Base-by-base conservation (phyloP, 2,329 filamentous ascomycete species). In the Neofusicoccum ribis region DNA sequence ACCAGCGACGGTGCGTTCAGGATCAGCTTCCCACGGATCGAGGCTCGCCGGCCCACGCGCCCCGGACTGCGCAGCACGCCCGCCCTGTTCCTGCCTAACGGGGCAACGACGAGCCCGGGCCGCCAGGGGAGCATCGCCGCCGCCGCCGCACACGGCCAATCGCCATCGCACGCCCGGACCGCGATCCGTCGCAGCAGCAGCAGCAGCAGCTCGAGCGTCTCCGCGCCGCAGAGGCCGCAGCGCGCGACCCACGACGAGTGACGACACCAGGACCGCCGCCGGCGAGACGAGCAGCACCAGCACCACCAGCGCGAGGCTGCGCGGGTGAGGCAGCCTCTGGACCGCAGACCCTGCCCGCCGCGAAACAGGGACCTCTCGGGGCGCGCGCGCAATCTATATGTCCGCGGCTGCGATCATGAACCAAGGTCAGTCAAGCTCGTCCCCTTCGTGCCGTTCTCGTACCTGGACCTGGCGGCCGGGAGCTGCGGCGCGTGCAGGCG, bases 291-390 rank as follows among this genome's bases (percentile, higher is more conserved):
- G 15, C n/a, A n/a, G n/a, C n/a, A n/a, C n/a, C 17, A 46, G 43
- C 43, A 46, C 5, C 27, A 31, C 2, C 20, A 20, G 20, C 20
- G 20, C 20, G 2, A 20, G 20, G 20, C 20, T 20, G 27, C 27
- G 27, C 27, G 27, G 27, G 27, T 31, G 27, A 31, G 2, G 27
- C 27, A 5, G 27, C 27, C 27, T 31, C 27, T 7, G 27, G 27
- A 31, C 27, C 43, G 43, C 43, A 46, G 46, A 49, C 17, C 46
- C 20, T 85, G 61, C 84, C 99, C 7, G 99, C 97, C 77, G 76
- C 82, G 23, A 91, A 91, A 50, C 95, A 99, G 78, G 86, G 83
- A 15, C 77, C 76, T 2, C 85, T 99, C 37, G 39, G 54, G 39
- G 54, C 51, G 54, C 20, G 54, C 56, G 56, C 39, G 49, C 37